phyloP scores from a whole-genome alignment of 108 stramenopile species.

The Cyclostephanos invisitatus region DNA sequence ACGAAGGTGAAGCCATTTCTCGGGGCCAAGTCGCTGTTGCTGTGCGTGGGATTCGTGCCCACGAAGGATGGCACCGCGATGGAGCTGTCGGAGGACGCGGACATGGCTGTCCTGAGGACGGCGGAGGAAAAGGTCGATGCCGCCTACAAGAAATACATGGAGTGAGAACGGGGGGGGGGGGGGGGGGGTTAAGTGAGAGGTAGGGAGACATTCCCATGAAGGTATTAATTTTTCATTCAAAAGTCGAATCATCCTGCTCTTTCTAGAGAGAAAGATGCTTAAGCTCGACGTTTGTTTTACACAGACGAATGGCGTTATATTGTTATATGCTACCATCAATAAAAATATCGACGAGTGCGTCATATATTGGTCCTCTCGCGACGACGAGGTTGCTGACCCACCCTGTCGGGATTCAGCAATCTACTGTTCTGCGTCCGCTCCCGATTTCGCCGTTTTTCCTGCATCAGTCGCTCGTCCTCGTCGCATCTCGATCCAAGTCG shows the following conservation, averaged over 20 bases:
- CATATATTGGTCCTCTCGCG: slow-evolving; percentile 17
- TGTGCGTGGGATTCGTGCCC: slow-evolving; percentile 79
- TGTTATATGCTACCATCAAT: background rate
- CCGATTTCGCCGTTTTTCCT: slow-evolving; percentile 12
- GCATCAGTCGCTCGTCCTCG: slow-evolving; percentile 20
- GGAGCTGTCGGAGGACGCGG: slow-evolving; percentile 63
- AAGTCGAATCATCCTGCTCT: background rate
- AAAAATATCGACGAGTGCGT: too few species aligned
- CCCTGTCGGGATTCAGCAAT: too few species aligned
- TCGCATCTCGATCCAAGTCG: slow-evolving; percentile 38
- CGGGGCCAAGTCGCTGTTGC: slow-evolving; percentile 75
- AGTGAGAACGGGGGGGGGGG: slow-evolving; percentile 6
- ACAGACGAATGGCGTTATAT: background rate
- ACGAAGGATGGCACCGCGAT: slow-evolving; percentile 53
- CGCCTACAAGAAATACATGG: slow-evolving; percentile 60
- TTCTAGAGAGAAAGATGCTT: background rate
- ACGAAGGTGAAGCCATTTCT: slow-evolving; percentile 84
- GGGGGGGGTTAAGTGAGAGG: background rate
- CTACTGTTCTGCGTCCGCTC: slow-evolving; percentile 17
- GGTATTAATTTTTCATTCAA: too few species aligned
- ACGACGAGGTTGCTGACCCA: background rate
- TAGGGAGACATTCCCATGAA: background rate
- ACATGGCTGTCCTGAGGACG: slow-evolving; percentile 55
- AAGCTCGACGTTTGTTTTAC: background rate
- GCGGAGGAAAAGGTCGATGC: slow-evolving; percentile 76